Evolutionary conservation across 2,329 filamentous ascomycete species (phyloP), one percentile per base, ranked within the genome.

Genomic region (Arthrobotrys sinensis): DNA sequence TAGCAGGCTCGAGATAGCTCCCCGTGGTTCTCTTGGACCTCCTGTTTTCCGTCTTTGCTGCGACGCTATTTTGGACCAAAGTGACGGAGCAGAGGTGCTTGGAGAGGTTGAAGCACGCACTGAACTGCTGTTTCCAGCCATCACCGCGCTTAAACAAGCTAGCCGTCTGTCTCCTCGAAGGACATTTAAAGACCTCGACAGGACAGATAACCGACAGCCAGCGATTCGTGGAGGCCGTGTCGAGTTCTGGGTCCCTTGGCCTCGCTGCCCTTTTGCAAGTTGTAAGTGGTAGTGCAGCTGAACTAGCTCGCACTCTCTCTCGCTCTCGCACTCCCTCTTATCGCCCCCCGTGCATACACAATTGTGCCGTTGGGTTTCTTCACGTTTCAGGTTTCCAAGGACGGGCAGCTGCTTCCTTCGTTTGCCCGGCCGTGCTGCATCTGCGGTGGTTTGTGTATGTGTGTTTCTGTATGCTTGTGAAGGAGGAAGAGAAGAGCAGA

Each of bases 171-270:
- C 52, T 53, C 38, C 14, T 68, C 55, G 24, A 64, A 52, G 63
- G 71, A 68, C 36, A 53, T 69, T 68, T 68, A 57, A 57, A 43
- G 50, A 48, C 24, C 36, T 67, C 64, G 64, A 69, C 64, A 69
- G 72, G 72, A 64, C 72, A 76, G 72, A 76, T 76, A 76, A 69
- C 64, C 72, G 72, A 76, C 72, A 65, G 46, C 57, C 72, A 64
- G 64, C 71, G 64, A 76, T 69, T 76, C 71, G 64, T 69, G 52
- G 63, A 64, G 46, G 67, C 67, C 63, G 62, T 53, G 38, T 63
- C 57, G 57, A 46, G 68, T 63, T 63, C 68, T 72, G 68, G 68
- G 64, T 64, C 68, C 57, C 57, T 72, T 64, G 68, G 57, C 68
- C 24, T 8, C 16, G 53, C 53, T 52, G 16, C 38, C 38, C 38